Evolutionary conservation across 495 filamentous ascomycete species (phyloP), one percentile per base, ranked within the genome.

Genomic region (Penicillium samsonianum): DNA sequence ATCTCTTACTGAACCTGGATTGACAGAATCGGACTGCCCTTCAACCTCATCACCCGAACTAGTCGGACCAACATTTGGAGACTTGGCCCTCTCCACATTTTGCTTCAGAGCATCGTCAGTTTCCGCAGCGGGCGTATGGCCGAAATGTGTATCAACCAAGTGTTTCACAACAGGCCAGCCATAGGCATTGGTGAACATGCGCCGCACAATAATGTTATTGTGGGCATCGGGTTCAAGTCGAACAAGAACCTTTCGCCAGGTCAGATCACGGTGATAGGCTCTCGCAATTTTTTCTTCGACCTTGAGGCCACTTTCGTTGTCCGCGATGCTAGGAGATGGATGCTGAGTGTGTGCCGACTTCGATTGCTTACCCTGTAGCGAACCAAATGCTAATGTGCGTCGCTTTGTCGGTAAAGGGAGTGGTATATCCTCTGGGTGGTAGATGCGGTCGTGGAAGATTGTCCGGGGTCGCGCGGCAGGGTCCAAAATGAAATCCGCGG

Each of bases 271-370:
- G 68, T 98, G 94, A 70, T 98, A 98, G 40, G 92, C 94, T 45
- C 94, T 82, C 2, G 94, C 93, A 53, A 98, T 98, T 68, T 97
- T 98, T 67, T 98, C 94, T 69, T 98, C 94, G 7, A 97, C 90
- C 60, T 87, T 89, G 82, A 98, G 90, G 42, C 82, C 78, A 49
- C 74, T 75, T 20, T 70, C 69, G n/a, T 63, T 42, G 19, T 40
- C 17, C 31, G 23, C 35, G 8, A 64, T 28, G 40, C 57, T 59
- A 23, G 65, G 38, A 31, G 60, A 40, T 14, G 54, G 54, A 42
- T 50, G n/a, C 7, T 68, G 61, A n/a, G 57, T 17, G 26, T 63
- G 62, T 1, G 53, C 50, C 1, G 64, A 50, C n/a, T 65, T 64
- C 1, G 69, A 62, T 42, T 55, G 58, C 23, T 79, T 79, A 42